Percentiles rank a stretch among this genome's conserved stretches.
Conservation (phyloP, 306 rosid genomes). For the Lithocarpus polystachyus region DNA sequence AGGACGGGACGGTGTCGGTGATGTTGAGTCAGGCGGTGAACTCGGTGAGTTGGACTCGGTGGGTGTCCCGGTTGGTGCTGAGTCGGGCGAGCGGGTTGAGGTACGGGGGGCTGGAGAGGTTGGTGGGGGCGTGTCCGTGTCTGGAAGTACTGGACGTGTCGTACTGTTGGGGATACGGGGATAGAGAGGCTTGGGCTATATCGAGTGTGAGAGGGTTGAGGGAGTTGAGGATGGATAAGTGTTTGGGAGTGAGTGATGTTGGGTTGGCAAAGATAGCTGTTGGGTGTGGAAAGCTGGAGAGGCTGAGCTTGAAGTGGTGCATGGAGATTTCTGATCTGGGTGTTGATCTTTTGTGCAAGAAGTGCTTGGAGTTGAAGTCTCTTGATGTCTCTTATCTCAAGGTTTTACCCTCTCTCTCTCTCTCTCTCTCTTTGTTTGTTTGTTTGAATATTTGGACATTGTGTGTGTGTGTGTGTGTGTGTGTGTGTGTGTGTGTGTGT, state of each 20-base stretch:
- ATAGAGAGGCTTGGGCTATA: conserved; percentile 55
- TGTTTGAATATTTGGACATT: not conserved
- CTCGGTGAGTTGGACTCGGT: conserved; percentile 40
- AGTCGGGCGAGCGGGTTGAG: conserved; percentile 57
- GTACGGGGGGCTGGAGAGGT: conserved; percentile 37
- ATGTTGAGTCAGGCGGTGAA: conserved; percentile 26
- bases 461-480: no score
- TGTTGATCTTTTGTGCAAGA: conserved; percentile 56
- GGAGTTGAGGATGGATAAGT: conserved; percentile 59
- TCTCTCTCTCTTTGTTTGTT: not conserved
- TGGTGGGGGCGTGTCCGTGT: conserved; percentile 41
- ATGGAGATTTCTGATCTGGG: conserved; percentile 68
- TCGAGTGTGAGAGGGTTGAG: conserved; percentile 42
- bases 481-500: no score
- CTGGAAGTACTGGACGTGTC: conserved; percentile 52
- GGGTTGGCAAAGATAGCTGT: conserved; percentile 58
- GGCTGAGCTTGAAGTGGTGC: conserved; percentile 64
- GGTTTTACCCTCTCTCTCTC: conserved; percentile 25
- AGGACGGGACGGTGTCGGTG: conserved; percentile 32
- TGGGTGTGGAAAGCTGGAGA: conserved; percentile 48
- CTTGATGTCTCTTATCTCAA: conserved; percentile 64
- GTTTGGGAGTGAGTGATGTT: conserved; percentile 54
- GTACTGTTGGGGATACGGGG: conserved; percentile 51
- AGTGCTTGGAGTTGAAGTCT: conserved; percentile 48
- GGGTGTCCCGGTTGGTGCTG: conserved; percentile 37